phyloP scores from a whole-genome alignment of 805 yeast genomes.

The Cyberlindnera bimundalis region DNA sequence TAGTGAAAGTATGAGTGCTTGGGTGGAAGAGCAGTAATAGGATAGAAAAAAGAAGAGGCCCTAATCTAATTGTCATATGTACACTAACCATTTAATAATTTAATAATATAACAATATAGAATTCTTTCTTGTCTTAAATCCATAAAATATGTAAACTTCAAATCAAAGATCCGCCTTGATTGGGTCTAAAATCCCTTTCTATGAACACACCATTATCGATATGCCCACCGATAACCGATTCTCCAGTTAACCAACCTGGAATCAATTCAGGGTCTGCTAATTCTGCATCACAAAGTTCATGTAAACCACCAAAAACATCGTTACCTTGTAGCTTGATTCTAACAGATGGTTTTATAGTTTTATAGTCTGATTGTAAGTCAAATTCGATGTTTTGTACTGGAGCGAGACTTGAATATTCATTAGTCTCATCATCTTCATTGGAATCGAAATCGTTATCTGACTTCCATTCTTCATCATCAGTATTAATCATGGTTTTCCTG shows the following conservation, averaged over 20 bases:
- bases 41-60: no score
- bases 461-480: conserved; percentile 13
- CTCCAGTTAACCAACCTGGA: conserved; percentile 81
- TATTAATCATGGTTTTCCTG: conserved; percentile 19
- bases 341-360: conserved; percentile 22
- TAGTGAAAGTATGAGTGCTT: conserved; percentile 16
- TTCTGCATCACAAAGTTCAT: conserved; percentile 53
- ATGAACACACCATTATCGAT: conserved; percentile 35
- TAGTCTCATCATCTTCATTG: conserved; percentile 20
- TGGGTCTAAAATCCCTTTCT: neutral
- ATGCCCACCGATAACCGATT: conserved; percentile 56
- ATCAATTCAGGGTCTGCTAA: conserved; percentile 49
- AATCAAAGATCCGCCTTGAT: neutral
- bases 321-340: conserved; percentile 48
- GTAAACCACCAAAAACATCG: conserved; percentile 77
- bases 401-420: conserved; percentile 48
- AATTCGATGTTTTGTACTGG: conserved; percentile 56
- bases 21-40: conserved; percentile 8
- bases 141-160: no score
- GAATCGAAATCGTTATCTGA: conserved; percentile 23
- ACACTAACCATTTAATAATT: neutral
- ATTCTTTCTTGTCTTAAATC: no score
- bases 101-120: no score
- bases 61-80: no score
- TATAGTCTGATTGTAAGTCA: conserved; percentile 33